Conservation (phyloP, 2,329 filamentous ascomycete genomes). For the Nothopassalora personata region DNA sequence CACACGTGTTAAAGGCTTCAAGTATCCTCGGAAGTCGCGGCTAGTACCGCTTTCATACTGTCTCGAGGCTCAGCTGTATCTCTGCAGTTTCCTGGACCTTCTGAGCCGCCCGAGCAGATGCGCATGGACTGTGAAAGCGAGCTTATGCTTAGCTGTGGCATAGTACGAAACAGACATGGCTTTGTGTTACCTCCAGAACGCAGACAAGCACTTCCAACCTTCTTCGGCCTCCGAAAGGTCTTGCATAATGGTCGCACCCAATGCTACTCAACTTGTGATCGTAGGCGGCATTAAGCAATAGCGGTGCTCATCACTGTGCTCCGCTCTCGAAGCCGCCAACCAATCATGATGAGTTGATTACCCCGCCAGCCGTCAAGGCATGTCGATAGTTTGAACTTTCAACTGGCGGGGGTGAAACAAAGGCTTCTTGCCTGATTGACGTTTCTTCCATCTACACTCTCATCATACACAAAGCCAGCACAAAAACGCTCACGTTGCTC, state of each 20-base stretch:
- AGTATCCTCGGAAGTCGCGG: not conserved
- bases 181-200: too few species aligned
- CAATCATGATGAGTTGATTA: not conserved
- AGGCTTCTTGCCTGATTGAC: not conserved
- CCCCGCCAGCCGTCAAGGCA: not conserved
- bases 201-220: too few species aligned
- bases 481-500: not conserved
- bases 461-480: not conserved
- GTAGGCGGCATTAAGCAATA: too few species aligned
- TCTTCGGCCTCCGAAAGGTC: too few species aligned
- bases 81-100: not conserved
- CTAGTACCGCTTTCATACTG: not conserved
- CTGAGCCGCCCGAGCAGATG: not conserved
- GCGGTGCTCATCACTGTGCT: not conserved
- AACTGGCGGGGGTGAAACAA: constrained; percentile 1
- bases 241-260: too few species aligned
- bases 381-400: constrained; percentile 3
- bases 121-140: not conserved
- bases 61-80: not conserved
- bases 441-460: not conserved
- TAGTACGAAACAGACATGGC: not conserved
- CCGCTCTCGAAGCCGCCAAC: not conserved
- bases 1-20: not conserved
- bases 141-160: not conserved
- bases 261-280: too few species aligned